Conservation (phyloP, 805 yeast genomes). For the Saccharomycopsis sp. region DNA sequence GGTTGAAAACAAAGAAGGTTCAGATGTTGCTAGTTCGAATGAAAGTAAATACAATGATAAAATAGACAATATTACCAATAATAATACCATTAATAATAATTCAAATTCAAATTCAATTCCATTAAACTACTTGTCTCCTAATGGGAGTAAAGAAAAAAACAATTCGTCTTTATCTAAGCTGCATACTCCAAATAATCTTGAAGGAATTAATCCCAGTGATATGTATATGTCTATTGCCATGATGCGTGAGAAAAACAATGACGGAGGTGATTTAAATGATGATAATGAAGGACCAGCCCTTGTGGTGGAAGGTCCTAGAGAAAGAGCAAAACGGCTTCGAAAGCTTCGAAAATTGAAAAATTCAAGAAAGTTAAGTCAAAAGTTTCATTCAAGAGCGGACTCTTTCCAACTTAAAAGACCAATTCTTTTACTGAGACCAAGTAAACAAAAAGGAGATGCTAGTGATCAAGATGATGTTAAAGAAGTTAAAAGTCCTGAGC, state of each 20-base stretch:
- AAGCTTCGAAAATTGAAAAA: not conserved
- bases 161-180: no score
- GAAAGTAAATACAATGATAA: no score
- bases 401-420: no score
- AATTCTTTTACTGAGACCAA: no score
- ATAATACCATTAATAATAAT: not conserved
- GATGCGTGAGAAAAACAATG: constrained; percentile 44
- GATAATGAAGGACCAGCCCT: constrained; percentile 68
- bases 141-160: constrained; percentile 17
- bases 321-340: constrained; percentile 32
- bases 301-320: constrained; percentile 70
- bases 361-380: not conserved
- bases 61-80: not conserved
- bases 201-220: constrained; percentile 65
- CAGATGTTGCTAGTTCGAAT: not conserved
- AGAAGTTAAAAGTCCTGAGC: constrained; percentile 6
- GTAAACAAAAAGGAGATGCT: constrained; percentile 17
- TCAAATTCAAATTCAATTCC: not conserved
- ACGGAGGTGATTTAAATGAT: constrained; percentile 19
- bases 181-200: constrained; percentile 7
- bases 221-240: constrained; percentile 76
- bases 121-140: no score
- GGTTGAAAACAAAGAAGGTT: not conserved
- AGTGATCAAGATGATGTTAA: constrained; percentile 17
- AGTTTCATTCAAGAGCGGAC: no score